Evolutionary conservation across 2,329 filamentous ascomycete species (phyloP).

Genomic region (Xylariaceae sp.): DNA sequence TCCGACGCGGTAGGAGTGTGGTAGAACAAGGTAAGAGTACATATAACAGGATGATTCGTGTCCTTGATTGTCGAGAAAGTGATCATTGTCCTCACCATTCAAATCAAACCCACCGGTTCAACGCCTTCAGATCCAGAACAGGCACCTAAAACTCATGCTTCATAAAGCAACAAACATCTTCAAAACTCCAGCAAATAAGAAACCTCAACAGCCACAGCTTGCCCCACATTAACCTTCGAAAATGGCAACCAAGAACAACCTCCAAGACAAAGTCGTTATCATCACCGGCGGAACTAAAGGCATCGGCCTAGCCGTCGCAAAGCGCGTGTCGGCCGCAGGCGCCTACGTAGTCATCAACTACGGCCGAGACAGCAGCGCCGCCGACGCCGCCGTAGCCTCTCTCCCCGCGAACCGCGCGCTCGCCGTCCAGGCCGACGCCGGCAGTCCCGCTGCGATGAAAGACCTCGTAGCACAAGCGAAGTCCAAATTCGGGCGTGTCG

Average conservation of each 20-base stretch:
- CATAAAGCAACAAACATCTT: too few relatives aligned
- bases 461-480: conserved; percentile 47
- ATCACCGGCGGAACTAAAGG: conserved; percentile 56
- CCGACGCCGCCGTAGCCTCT: conserved; percentile 43
- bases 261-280: conserved; percentile 38
- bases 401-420: conserved; percentile 44
- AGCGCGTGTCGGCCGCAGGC: conserved; percentile 52
- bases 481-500: conserved; percentile 50
- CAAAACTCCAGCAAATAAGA: too few relatives aligned
- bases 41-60: too few relatives aligned
- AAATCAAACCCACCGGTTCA: too few relatives aligned
- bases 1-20: too few relatives aligned
- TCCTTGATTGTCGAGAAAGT: too few relatives aligned
- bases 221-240: too few relatives aligned
- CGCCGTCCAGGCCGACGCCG: conserved; percentile 54
- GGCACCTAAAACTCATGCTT: too few relatives aligned
- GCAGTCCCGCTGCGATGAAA: conserved; percentile 42
- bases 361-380: conserved; percentile 40
- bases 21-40: too few relatives aligned
- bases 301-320: conserved; percentile 56
- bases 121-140: too few relatives aligned
- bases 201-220: too few relatives aligned
- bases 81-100: too few relatives aligned
- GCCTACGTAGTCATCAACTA: conserved; percentile 59
- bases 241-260: conserved; percentile 4